A percentile compares a stretch with the other conserved stretches of the same genome.
phyloP scores from a whole-genome alignment of 805 yeast species.

The Wickerhamiella slavikovae region DNA sequence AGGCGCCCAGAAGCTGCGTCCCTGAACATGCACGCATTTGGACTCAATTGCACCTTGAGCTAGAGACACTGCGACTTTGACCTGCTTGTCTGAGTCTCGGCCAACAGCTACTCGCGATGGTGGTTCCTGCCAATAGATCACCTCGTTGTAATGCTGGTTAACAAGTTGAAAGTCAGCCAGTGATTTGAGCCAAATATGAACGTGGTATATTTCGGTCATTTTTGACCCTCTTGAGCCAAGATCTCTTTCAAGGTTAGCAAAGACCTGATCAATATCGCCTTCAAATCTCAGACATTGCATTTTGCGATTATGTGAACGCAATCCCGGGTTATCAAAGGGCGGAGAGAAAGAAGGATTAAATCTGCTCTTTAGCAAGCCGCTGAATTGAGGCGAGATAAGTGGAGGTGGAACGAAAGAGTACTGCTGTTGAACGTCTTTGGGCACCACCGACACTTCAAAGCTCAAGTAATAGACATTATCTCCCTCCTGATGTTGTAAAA shows the following conservation, averaged over 20 bases:
- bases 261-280: slow-evolving; percentile 4
- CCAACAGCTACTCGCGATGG: slow-evolving; percentile 81
- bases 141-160: slow-evolving; percentile 36
- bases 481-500: slow-evolving; percentile 24
- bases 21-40: slow-evolving; percentile 69
- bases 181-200: slow-evolving; percentile 25
- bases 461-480: slow-evolving; percentile 56
- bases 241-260: slow-evolving; percentile 1
- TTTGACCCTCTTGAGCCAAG: background rate
- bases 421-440: background rate
- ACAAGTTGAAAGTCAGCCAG: slow-evolving; percentile 46
- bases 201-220: slow-evolving; percentile 1
- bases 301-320: too few species aligned
- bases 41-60: slow-evolving; percentile 4
- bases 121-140: slow-evolving; percentile 44
- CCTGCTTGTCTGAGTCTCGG: slow-evolving; percentile 25
- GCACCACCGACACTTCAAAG: slow-evolving; percentile 23
- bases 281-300: background rate
- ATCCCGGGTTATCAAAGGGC: too few species aligned
- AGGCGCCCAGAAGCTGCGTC: slow-evolving; percentile 95
- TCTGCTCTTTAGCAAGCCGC: too few species aligned
- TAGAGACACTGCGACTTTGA: slow-evolving; percentile 44
- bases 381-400: background rate
- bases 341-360: too few species aligned
- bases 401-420: background rate